phyloP scores from a whole-genome alignment of 495 filamentous ascomycete species.

The Tuber calosporum region DNA sequence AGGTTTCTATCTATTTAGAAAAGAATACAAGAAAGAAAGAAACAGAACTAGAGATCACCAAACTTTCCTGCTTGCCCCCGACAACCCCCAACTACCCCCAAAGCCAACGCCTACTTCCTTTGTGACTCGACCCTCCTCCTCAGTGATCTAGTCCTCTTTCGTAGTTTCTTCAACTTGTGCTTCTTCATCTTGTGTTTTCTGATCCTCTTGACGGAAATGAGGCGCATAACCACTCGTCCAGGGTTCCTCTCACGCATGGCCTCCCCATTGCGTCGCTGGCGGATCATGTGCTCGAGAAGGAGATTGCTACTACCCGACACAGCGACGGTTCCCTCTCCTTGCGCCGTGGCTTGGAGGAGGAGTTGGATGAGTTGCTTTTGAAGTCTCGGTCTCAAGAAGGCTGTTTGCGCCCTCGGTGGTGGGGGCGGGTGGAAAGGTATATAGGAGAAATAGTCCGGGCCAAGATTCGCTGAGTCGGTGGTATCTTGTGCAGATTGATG shows the following conservation, averaged over 20 bases:
- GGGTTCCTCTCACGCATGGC: slow-evolving; percentile 12
- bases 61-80: slow-evolving; percentile 14
- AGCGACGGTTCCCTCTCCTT: slow-evolving; percentile 53
- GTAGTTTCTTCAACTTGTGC: slow-evolving; percentile 99
- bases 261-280: slow-evolving; percentile 24
- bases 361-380: slow-evolving; percentile 40
- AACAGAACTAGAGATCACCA: slow-evolving; percentile 23
- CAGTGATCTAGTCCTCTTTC: slow-evolving; percentile 81
- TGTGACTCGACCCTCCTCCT: slow-evolving; percentile 70
- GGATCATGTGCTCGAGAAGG: slow-evolving; percentile 15
- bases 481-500: slow-evolving; percentile 34
- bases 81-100: slow-evolving; percentile 15
- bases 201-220: slow-evolving; percentile 81
- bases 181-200: slow-evolving; percentile 99
- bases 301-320: slow-evolving; percentile 59
- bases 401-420: slow-evolving; percentile 55
- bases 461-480: slow-evolving; percentile 34
- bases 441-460: slow-evolving; percentile 53
- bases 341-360: slow-evolving; percentile 36
- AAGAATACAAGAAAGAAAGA: slow-evolving; percentile 14
- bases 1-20: not conserved
- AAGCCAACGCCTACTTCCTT: slow-evolving; percentile 25
- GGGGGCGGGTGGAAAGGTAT: slow-evolving; percentile 71
- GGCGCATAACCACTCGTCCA: slow-evolving; percentile 48
- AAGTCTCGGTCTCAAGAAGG: slow-evolving; percentile 40